These are phyloP conservation scores for Calophaca sinica DNA, from an alignment of 306 rosid genomes.

Conservation along the genomic window DNA sequence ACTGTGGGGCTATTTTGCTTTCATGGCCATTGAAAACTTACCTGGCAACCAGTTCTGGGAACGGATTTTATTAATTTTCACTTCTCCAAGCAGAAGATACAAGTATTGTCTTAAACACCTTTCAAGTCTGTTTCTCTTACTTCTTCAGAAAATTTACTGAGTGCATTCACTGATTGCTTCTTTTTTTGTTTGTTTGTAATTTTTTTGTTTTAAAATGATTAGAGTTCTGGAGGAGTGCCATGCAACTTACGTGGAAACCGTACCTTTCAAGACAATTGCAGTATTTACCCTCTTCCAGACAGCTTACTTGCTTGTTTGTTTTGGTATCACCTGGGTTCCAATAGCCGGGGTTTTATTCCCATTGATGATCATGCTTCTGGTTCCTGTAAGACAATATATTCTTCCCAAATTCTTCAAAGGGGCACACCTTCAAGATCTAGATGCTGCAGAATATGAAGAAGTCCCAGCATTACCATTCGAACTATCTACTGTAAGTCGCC, in stretches of 20 bases:
- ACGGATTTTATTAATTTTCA: conserved; percentile 64
- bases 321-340: conserved; percentile 85
- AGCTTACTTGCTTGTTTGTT: conserved; percentile 74
- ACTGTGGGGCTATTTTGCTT: conserved; percentile 88
- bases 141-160: not conserved
- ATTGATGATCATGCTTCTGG: conserved; percentile 83
- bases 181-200: not conserved
- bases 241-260: conserved; percentile 72
- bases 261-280: conserved; percentile 78
- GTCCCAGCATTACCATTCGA: conserved; percentile 60
- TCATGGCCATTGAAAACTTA: conserved; percentile 85
- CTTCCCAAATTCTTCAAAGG: conserved; percentile 80
- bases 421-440: conserved; percentile 80
- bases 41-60: conserved; percentile 94
- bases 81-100: conserved; percentile 77
- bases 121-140: not conserved
- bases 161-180: conserved; percentile 23
- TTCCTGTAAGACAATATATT: conserved; percentile 86
- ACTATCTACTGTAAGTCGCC: conserved; percentile 56
- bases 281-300: conserved; percentile 73
- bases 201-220: conserved; percentile 14
- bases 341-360: conserved; percentile 84
- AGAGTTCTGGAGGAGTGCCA: conserved; percentile 73
- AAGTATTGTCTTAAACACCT: conserved; percentile 55
- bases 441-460: conserved; percentile 85